These are phyloP conservation scores for Coccinonectria pachysandricola DNA, from an alignment of 2,329 filamentous ascomycete genomes.

Conservation along the genomic window DNA sequence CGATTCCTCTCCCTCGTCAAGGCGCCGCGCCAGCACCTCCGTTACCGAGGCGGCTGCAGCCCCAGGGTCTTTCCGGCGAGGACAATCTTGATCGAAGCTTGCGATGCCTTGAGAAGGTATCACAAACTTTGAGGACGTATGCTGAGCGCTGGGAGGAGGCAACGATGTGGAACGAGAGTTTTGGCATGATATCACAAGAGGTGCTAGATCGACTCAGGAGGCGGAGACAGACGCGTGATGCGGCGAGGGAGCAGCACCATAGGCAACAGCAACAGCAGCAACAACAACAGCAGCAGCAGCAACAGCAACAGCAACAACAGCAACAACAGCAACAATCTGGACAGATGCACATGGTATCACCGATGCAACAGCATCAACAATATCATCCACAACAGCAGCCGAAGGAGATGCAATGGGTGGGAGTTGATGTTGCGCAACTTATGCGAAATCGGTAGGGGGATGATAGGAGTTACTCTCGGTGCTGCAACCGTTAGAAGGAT, in stretches of 20 bases:
- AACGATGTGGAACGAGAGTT: constrained; percentile 40
- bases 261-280: constrained; percentile 24
- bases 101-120: constrained; percentile 42
- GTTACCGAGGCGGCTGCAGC: constrained; percentile 35
- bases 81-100: constrained; percentile 47
- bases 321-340: constrained; percentile 8
- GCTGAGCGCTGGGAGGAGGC: constrained; percentile 51
- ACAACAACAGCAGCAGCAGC: constrained; percentile 13
- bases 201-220: constrained; percentile 33
- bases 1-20: constrained; percentile 33
- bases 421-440: constrained; percentile 34
- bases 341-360: constrained; percentile 11
- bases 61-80: constrained; percentile 25
- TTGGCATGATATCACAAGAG: constrained; percentile 39
- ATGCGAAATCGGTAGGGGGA: too few species aligned
- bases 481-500: too few species aligned
- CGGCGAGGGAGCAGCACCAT: constrained; percentile 24
- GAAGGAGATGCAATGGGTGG: constrained; percentile 31
- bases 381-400: too few species aligned
- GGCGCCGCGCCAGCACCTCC: constrained; percentile 42
- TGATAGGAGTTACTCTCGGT: too few species aligned
- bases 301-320: constrained; percentile 19
- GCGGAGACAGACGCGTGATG: constrained; percentile 25
- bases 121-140: constrained; percentile 43
- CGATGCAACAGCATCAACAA: constrained; percentile 18